Conservation (phyloP, 2,329 filamentous ascomycete genomes). For the Metarhizium sp. region DNA sequence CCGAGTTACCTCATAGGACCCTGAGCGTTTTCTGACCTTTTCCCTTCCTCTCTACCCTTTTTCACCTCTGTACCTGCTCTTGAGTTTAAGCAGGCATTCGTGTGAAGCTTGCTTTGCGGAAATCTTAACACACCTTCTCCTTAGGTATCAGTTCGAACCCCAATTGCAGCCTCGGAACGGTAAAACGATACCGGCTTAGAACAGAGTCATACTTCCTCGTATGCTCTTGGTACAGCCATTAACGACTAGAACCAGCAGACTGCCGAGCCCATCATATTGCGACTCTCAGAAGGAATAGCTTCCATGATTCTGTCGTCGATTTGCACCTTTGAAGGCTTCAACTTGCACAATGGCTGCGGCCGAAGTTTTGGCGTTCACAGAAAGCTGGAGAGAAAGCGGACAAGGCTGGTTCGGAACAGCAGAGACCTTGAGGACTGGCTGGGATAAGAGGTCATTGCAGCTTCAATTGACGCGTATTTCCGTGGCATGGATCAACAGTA, state of each 20-base stretch:
- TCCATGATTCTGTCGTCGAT: slow-evolving; percentile 42
- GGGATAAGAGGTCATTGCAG: slow-evolving; percentile 19
- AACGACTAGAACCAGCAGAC: slow-evolving; percentile 5
- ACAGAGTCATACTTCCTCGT: neutral
- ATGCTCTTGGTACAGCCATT: slow-evolving; percentile 4
- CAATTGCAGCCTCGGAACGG: neutral
- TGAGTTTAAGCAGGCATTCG: neutral
- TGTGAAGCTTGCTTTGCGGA: neutral
- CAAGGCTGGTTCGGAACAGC: slow-evolving; percentile 26
- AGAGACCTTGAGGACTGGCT: slow-evolving; percentile 21
- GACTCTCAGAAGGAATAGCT: slow-evolving; percentile 21
- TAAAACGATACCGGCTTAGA: neutral
- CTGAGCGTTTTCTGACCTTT: neutral
- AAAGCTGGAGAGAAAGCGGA: slow-evolving; percentile 31
- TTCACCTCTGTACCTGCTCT: neutral
- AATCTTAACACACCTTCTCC: neutral
- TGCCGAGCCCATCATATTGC: slow-evolving; percentile 2
- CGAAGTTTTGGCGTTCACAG: slow-evolving; percentile 35
- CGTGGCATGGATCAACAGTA: slow-evolving; percentile 7
- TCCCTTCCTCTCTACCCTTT: neutral
- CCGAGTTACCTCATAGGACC: neutral
- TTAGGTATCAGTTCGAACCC: neutral
- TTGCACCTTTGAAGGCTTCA: slow-evolving; percentile 32
- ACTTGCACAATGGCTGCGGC: slow-evolving; percentile 46
- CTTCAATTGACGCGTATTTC: slow-evolving; percentile 29